Evolutionary conservation across 371 early-diverging fungal genomes (phyloP).

Genomic region (Chytridiales sp.): DNA sequence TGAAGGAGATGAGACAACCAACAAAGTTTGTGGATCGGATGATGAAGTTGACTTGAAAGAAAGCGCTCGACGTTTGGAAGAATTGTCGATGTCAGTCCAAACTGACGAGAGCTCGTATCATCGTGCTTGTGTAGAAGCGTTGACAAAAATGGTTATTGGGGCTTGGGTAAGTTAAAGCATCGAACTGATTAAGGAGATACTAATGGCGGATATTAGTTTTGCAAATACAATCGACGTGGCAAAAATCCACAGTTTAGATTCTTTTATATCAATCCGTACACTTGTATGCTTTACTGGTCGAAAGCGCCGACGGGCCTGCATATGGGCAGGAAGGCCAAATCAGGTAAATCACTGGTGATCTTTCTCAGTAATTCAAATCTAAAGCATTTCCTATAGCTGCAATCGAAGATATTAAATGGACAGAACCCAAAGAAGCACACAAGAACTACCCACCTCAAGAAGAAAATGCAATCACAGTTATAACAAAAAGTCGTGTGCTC

Average conservation of each 20-base stretch:
- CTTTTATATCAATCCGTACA: constrained; percentile 52
- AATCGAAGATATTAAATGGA: constrained; percentile 36
- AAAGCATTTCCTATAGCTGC: constrained; percentile 21
- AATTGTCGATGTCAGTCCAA: too few species aligned
- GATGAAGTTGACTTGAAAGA: too few species aligned
- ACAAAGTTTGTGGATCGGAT: too few species aligned
- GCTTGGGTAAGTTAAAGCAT: constrained; percentile 44
- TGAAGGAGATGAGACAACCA: too few species aligned
- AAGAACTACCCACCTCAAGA: constrained; percentile 41
- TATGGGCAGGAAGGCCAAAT: constrained; percentile 26
- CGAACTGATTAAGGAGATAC: neutral
- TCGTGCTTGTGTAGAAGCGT: constrained; percentile 24
- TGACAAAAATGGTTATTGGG: constrained; percentile 47
- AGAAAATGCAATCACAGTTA: constrained; percentile 35
- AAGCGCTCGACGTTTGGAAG: too few species aligned
- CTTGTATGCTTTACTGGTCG: constrained; percentile 43
- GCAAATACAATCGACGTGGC: constrained; percentile 40
- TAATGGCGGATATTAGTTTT: constrained; percentile 29
- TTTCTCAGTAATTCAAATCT: neutral
- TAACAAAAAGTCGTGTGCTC: constrained; percentile 31
- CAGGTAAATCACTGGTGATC: constrained; percentile 6
- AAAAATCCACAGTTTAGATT: constrained; percentile 42
- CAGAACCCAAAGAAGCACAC: constrained; percentile 22
- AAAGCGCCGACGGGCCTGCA: constrained; percentile 32
- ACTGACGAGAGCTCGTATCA: too few species aligned